Base-by-base conservation (phyloP, 176 grass and related monocot genomes). In the Themeda triandra region DNA sequence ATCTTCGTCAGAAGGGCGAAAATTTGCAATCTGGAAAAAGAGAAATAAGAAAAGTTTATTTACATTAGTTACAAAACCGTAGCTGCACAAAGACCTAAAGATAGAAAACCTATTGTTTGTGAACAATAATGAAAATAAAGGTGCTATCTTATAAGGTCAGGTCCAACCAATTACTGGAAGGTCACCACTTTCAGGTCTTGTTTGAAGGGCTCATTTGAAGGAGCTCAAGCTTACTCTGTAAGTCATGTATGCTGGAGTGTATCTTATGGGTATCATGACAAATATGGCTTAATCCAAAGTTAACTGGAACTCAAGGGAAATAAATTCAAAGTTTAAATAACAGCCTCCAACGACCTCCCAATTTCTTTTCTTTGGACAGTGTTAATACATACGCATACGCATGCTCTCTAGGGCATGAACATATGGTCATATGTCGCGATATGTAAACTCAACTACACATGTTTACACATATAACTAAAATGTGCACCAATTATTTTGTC, bases 11-110 rank as follows among this genome's bases (percentile, higher is more conserved):
- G 91, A 92, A 67, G 93, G 93, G 80, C 91, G 91, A 45, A 92
- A 99, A 71, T 96, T 99, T 66, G 96, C 91, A 89, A 99, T 96
- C 96, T 99, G 88, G 58, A 81, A 70, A 87, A 54, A 67, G 63
- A 62, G 13, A 42, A 64, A 81, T 3, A 60, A 69, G 63, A 90
- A 83, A 81, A 28, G 28, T 84, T 59, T 76, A 86, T 84, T 59
- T 76, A 86, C 13, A 82, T 66, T 66, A 76, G 56, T 59, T 36
- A 67, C 48, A 82, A 82, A 29, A 40, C 23, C 24, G 9, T 80
- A 24, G 30, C 65, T 70, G 23, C 13, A 56, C 13, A 56, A 69
- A 81, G 42, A 33, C 23, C 30, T 69, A 54, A 80, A 69, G 31
- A 80, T 80, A 80, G 33, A 33, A 44, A 23, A 36, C 32, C 28